Evolutionary conservation across 202 grass and related monocot species (phyloP), one percentile per base, ranked within the genome.

Genomic region (Zoysia matrella): DNA sequence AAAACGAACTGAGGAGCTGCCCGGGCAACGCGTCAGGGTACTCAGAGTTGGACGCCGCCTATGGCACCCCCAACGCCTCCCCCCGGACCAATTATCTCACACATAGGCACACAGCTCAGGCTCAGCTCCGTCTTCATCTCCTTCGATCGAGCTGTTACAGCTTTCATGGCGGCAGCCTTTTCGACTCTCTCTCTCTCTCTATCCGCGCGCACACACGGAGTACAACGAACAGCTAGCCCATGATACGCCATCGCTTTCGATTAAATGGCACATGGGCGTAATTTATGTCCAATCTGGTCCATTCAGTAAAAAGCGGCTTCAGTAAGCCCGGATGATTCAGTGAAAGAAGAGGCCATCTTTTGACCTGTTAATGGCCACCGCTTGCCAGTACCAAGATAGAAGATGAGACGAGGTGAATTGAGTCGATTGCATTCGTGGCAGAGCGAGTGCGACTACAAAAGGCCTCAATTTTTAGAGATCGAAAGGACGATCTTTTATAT

Each of bases 251-350:
- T 63, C 48, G 58, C 53, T 44, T 47, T 69, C 51, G 79, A 75
- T 89, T 81, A 64, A 89, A 72, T 89, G n/a, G 48, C 87, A 85
- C 87, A 89, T 89, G 87, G 87, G 82, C 80, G 77, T 77, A 71
- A 89, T 89, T 89, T 81, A 89, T 85, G 87, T 81, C 22, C 64
- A 84, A 88, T 67, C 71, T 85, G 87, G 87, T 81, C 82, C 82
- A 85, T 85, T 73, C 50, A 56, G 57, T 71, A 56, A 84, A 84
- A 78, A 65, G 76, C 55, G 48, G 40, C 47, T 40, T 41, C 16
- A 56, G 45, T 49, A 50, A 15, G 2, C 9, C 8, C 63, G 74
- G 53, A 48, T 60, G 54, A 18, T 50, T 60, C 67, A 72, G 55
- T 81, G 67, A 41, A 83, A 66, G 36, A 15, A 44, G 3, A 60